These are phyloP conservation scores for Trichophaea hybrida DNA, from an alignment of 2,329 filamentous ascomycete genomes.

Conservation along the genomic window DNA sequence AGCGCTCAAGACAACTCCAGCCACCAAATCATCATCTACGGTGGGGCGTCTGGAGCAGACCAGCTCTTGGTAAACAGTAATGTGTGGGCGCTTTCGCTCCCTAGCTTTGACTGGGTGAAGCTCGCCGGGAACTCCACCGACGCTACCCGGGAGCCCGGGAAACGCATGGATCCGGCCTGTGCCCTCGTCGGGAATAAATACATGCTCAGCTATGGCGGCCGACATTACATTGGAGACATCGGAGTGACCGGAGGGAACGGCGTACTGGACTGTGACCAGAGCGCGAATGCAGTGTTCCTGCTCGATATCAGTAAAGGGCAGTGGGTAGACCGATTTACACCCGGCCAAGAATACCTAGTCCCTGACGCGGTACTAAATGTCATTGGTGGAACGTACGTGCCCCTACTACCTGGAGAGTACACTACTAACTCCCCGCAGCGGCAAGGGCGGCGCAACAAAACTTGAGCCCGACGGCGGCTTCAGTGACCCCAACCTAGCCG, in stretches of 20 bases:
- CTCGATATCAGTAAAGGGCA: neutral
- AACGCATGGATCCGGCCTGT: neutral
- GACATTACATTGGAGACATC: neutral
- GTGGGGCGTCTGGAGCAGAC: neutral
- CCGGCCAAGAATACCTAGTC: neutral
- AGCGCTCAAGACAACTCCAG: slow-evolving; percentile 16
- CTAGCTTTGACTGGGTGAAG: neutral
- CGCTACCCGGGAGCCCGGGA: neutral
- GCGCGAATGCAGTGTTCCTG: neutral
- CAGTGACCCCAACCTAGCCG: neutral
- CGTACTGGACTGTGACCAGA: neutral
- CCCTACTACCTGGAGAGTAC: neutral
- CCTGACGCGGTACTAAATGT: neutral
- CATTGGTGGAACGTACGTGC: neutral
- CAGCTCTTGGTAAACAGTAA: neutral
- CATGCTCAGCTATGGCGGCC: neutral
- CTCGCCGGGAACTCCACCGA: neutral
- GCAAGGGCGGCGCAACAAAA: neutral
- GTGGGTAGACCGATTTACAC: neutral
- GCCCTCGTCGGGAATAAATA: neutral
- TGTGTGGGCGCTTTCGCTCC: neutral
- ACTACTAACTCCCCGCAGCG: neutral
- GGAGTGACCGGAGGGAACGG: neutral
- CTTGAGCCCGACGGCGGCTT: neutral
- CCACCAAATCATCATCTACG: slow-evolving; percentile 20